Base-by-base conservation (phyloP, 140 eudicot genomes). In the Oenanthe javanica region DNA sequence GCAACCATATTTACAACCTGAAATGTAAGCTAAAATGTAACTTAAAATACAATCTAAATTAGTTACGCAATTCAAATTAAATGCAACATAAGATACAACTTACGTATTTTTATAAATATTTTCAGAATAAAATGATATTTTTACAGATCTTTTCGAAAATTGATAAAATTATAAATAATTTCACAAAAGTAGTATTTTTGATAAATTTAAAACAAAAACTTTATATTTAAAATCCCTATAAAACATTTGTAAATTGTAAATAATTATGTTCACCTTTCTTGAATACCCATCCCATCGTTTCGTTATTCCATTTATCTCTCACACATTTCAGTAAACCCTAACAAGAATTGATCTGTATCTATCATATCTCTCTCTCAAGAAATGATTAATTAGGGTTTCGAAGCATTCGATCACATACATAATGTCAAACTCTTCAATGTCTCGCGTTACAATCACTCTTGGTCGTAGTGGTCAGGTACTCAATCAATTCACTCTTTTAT, bases 401-500 rank as follows among this genome's bases (percentile, higher is more conserved):
- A 42, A 55, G 51, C 36, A 63, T 2, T 54, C 16, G 36, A 74
- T 79, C 19, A 75, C 21, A 13, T 5, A 49, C 12, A n/a, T 15
- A 81, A 93, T 93, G 98, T 88, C 96, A 66, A 92, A 87, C 54
- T 67, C 84, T 79, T 91, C 93, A 50, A 84, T 95, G 88, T 84
- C 97, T 76, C 93, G 79, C 50, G 88, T 93, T 38, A 93, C 97
- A 63, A 92, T 93, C 76, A 93, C 98, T 71, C 88, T 93, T 64
- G 98, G 98, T 9, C 91, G 93, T 77, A 80, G 84, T 57, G 92
- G 96, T 72, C 98, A 92, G 97, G 98, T 93, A 69, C 45, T 46
- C 13, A 19, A 6, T 45, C 36, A 67, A 66, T 31, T 14, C 16
- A 6, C 69, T 43, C 46, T 38, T 36, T 36, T 61, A 47, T 75